These are phyloP conservation scores for Porpolomopsis calyptriformis DNA, from an alignment of 768 basidiomycete species.

Conservation along the genomic window DNA sequence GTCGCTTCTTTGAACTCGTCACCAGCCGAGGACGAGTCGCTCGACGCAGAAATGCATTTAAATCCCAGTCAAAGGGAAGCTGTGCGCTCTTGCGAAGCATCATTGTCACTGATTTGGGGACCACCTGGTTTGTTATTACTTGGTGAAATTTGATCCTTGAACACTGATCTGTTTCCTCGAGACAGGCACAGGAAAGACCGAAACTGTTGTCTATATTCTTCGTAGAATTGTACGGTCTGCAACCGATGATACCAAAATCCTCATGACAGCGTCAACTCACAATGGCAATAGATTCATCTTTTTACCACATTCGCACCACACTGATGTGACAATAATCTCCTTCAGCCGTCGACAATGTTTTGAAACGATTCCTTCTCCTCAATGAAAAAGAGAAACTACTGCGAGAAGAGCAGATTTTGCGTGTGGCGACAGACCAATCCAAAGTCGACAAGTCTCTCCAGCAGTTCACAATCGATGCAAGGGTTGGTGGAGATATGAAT, in stretches of 20 bases:
- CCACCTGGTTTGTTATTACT: constrained; percentile 39
- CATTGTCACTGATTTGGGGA: constrained; percentile 55
- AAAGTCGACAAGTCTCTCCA: constrained; percentile 49
- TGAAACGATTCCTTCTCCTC: constrained; percentile 46
- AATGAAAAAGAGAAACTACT: constrained; percentile 38
- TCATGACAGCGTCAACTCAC: constrained; percentile 65
- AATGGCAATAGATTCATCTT: constrained; percentile 34
- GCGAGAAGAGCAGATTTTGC: constrained; percentile 46
- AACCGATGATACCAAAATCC: constrained; percentile 32
- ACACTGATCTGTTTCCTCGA: background rate
- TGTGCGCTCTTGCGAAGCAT: constrained; percentile 32
- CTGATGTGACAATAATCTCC: too few relatives aligned
- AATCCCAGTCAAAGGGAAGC: constrained; percentile 49
- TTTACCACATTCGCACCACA: background rate
- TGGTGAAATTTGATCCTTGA: background rate
- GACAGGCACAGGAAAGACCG: constrained; percentile 61
- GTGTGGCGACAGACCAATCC: constrained; percentile 55
- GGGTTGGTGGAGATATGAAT: constrained; percentile 52
- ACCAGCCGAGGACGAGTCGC: too few relatives aligned
- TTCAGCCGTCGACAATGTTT: constrained; percentile 58
- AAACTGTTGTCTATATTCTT: constrained; percentile 55
- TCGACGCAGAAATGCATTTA: too few relatives aligned
- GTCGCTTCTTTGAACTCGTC: too few relatives aligned
- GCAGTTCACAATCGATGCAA: constrained; percentile 51
- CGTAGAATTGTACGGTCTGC: constrained; percentile 26